Evolutionary conservation across 2,329 filamentous ascomycete genomes (phyloP), one percentile per base, ranked within the genome.

Genomic region (Neospermospora avenae): DNA sequence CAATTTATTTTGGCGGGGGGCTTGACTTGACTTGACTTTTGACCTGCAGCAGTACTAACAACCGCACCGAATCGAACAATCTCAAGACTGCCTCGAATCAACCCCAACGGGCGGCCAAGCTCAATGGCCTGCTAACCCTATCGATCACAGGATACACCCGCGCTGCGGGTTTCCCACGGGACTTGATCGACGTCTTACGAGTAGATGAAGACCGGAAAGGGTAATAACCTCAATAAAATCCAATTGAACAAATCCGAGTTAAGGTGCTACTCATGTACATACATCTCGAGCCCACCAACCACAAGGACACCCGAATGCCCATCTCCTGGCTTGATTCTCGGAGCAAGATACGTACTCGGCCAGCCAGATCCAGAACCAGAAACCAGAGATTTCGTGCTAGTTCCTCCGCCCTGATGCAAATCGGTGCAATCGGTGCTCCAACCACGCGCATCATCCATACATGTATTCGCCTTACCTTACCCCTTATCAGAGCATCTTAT

Each of bases 131-230:
- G 41, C 55, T 46, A 57, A 51, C 24, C 20, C 5, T 31, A 54
- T 52, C 56, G 59, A 63, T 66, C 64, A 66, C 64, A 64, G 64
- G 64, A 64, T 55, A 56, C 28, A 51, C n/a, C 24, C 52, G 25
- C 25, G 37, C 62, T 66, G 62, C 64, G 64, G 62, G 57, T 57
- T 34, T 34, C 24, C 44, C 18, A 18, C 25, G 20, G 28, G 51
- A 41, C 39, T n/a, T 57, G 20, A n/a, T 37, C 28, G 34, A n/a
- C 28, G 22, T 24, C n/a, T 10, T 5, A 35, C 22, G 31, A 28
- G 35, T 28, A 14, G 24, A 18, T 25, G 18, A 11, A 48, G n/a
- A 28, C 22, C 16, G 31, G 45, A 24, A 28, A 5, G 3, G 28
- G 24, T 4, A n/a, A 24, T 11, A 35, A 28, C 18, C 18, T n/a